Evolutionary conservation across 176 grass and related monocot species (phyloP).

Genomic region (Leersia perrieri): DNA sequence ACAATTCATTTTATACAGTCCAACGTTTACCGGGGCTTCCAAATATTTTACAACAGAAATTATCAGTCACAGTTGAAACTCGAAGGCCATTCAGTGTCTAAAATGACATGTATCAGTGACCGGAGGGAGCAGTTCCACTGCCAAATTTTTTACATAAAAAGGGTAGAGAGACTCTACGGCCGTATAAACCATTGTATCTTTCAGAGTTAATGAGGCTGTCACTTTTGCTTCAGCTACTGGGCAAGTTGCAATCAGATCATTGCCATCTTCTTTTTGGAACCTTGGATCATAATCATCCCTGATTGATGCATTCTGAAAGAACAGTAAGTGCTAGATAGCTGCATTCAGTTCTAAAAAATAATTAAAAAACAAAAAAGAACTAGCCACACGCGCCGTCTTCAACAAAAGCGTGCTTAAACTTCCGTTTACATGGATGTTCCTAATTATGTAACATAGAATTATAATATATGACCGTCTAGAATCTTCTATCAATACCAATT

Average conservation of each 20-base stretch:
- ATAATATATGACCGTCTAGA: not conserved
- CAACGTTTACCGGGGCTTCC: too few species aligned
- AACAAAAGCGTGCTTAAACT: not conserved
- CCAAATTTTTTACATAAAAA: too few species aligned
- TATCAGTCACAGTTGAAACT: not conserved
- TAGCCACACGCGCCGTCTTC: not conserved
- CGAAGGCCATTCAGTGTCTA: not conserved
- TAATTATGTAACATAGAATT: not conserved
- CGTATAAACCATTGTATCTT: too few species aligned
- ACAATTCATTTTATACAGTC: too few species aligned
- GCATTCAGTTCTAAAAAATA: too few species aligned
- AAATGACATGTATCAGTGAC: not conserved
- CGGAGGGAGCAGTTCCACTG: not conserved
- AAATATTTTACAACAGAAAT: too few species aligned
- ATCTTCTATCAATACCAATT: not conserved
- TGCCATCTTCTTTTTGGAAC: not conserved
- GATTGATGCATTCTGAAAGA: not conserved
- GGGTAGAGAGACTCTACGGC: too few species aligned
- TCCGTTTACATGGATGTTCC: not conserved
- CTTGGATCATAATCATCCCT: not conserved
- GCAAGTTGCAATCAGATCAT: not conserved
- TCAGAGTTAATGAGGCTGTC: not conserved
- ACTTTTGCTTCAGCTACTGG: not conserved
- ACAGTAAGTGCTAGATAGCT: not conserved
- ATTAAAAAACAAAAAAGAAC: too few species aligned